Percentiles rank a stretch among this genome's conserved stretches.
Evolutionary conservation across 768 basidiomycete species (phyloP).

Genomic region (Coprinopsis marcescibilis): DNA sequence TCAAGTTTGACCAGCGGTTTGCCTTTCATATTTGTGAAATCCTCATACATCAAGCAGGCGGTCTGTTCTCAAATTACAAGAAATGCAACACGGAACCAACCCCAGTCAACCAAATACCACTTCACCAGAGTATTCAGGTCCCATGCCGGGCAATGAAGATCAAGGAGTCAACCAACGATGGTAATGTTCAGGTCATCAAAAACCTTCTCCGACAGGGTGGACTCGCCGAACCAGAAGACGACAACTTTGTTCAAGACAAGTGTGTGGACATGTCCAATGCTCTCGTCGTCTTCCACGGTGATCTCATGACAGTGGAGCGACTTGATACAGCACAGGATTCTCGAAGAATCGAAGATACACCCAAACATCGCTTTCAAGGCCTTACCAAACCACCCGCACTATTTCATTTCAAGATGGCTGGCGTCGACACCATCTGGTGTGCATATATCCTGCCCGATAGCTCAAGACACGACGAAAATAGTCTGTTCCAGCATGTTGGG

Average conservation of each 20-base stretch:
- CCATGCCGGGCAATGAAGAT: not conserved
- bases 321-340: not conserved
- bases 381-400: constrained; percentile 10
- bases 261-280: not conserved
- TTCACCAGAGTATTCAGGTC: not conserved
- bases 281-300: constrained; percentile 1
- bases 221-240: not conserved
- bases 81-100: constrained; percentile 2
- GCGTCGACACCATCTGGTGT: constrained; percentile 11
- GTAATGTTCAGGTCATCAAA: not conserved
- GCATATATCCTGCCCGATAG: constrained; percentile 8
- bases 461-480: constrained; percentile 1
- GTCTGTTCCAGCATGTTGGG: not conserved
- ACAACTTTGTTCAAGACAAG: not conserved
- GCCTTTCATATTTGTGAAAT: too few relatives aligned
- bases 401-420: constrained; percentile 16
- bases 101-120: not conserved
- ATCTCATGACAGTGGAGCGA: constrained; percentile 2
- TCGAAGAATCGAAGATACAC: not conserved
- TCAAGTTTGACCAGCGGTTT: too few relatives aligned
- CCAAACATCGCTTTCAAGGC: constrained; percentile 8
- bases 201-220: not conserved
- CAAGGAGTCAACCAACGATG: not conserved
- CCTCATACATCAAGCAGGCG: too few relatives aligned
- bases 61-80: constrained; percentile 21